Evolutionary conservation across 345 rosid genomes (phyloP).

Genomic region (Murraya koenigii): DNA sequence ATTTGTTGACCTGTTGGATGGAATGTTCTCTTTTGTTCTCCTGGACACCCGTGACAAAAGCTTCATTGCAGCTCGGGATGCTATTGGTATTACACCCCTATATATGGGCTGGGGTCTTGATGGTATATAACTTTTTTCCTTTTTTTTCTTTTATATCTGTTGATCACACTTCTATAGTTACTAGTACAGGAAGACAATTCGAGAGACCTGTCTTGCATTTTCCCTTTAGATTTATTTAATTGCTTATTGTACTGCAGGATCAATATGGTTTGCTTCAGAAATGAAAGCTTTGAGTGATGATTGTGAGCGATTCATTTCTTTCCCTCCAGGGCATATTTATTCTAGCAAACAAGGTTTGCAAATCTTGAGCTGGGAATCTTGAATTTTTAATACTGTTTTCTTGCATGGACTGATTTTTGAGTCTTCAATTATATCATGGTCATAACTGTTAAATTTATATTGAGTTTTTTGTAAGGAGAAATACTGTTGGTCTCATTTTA

Average conservation of each 20-base stretch:
- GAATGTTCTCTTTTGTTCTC: constrained; percentile 87
- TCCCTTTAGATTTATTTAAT: constrained; percentile 6
- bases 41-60: constrained; percentile 72
- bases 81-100: constrained; percentile 74
- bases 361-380: neutral
- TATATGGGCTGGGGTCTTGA: constrained; percentile 90
- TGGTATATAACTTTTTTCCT: constrained; percentile 41
- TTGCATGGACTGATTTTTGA: neutral
- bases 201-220: neutral
- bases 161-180: neutral
- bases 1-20: constrained; percentile 72
- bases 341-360: constrained; percentile 86
- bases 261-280: constrained; percentile 90
- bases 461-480: constrained; percentile 3
- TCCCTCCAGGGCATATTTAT: constrained; percentile 75
- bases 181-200: neutral
- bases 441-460: neutral
- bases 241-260: constrained; percentile 43
- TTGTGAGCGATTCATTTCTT: constrained; percentile 69
- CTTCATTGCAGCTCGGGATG: constrained; percentile 78
- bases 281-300: constrained; percentile 92
- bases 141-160: neutral
- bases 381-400: neutral
- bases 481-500: neutral
- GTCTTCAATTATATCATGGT: neutral